These are phyloP conservation scores for Candida sanyaensis DNA, from an alignment of 1,139 yeast genomes.

Conservation along the genomic window DNA sequence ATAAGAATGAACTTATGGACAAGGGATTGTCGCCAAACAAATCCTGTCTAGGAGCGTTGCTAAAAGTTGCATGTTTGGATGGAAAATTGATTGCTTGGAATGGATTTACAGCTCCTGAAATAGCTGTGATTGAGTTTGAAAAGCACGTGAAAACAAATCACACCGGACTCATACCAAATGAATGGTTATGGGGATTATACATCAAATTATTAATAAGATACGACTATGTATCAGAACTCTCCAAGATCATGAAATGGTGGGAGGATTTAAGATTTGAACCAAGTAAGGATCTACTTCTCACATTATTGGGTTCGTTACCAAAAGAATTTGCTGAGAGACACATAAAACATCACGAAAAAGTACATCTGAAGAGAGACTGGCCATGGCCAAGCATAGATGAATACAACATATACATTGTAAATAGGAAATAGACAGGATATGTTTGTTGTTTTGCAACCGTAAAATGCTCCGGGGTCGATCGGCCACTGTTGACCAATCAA, in stretches of 20 bases:
- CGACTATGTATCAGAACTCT: slow-evolving; percentile 50
- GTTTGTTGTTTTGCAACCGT: background rate
- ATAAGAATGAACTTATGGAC: slow-evolving; percentile 24
- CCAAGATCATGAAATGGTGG: slow-evolving; percentile 60
- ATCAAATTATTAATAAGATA: slow-evolving; percentile 51
- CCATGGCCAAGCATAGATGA: slow-evolving; percentile 28
- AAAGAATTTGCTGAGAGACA: slow-evolving; percentile 40
- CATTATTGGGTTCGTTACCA: slow-evolving; percentile 42
- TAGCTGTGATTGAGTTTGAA: slow-evolving; percentile 61
- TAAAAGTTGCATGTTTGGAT: slow-evolving; percentile 34
- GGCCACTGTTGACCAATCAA: background rate
- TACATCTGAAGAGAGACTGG: slow-evolving; percentile 21
- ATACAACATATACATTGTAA: slow-evolving; percentile 9
- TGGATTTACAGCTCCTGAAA: slow-evolving; percentile 55
- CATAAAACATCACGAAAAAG: slow-evolving; percentile 37
- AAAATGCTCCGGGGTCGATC: background rate
- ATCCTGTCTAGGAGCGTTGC: slow-evolving; percentile 43
- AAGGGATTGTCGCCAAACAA: slow-evolving; percentile 30
- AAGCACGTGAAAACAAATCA: slow-evolving; percentile 25
- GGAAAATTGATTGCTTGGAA: slow-evolving; percentile 40
- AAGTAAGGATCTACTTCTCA: slow-evolving; percentile 32
- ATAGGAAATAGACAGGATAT: slow-evolving; percentile 2
- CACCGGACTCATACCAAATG: slow-evolving; percentile 42
- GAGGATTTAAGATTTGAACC: slow-evolving; percentile 54
- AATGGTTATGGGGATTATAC: slow-evolving; percentile 52